phyloP scores from a whole-genome alignment of 140 eudicot genomes.

The Bidens hawaiensis region DNA sequence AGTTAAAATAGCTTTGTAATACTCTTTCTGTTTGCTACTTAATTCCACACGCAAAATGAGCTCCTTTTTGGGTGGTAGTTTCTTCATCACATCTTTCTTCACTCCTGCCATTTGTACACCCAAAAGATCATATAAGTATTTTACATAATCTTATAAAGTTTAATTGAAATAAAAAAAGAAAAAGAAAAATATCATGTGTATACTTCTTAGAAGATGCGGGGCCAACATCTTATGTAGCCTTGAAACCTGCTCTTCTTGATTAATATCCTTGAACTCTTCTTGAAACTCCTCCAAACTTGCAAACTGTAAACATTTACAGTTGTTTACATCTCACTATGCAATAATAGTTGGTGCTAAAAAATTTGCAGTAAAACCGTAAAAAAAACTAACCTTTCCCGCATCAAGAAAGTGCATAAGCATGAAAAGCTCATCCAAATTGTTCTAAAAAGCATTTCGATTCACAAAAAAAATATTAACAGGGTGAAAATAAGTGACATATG shows the following conservation, averaged over 20 bases:
- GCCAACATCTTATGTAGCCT: conserved; percentile 99
- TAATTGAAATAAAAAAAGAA: conserved; percentile 6
- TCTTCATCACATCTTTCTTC: conserved; percentile 98
- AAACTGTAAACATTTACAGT: conserved; percentile 53
- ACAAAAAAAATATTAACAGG: background rate
- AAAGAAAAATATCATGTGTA: conserved; percentile 20
- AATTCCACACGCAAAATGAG: conserved; percentile 92
- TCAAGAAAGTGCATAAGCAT: conserved; percentile 99
- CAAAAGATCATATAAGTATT: background rate
- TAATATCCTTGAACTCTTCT: conserved; percentile 94
- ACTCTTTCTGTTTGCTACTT: conserved; percentile 98
- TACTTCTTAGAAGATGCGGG: conserved; percentile 98
- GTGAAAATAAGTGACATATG: background rate
- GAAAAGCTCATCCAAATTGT: conserved; percentile 98
- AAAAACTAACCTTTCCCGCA: conserved; percentile 90
- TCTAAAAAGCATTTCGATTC: conserved; percentile 46
- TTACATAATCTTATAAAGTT: conserved; percentile 7
- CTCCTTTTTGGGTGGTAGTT: conserved; percentile 95
- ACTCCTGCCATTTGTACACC: conserved; percentile 57
- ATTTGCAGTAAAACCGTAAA: conserved; percentile 23
- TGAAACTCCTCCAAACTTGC: conserved; percentile 94
- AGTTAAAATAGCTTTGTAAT: conserved; percentile 93
- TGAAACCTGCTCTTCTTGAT: conserved; percentile 96
- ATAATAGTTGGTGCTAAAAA: background rate
- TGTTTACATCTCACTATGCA: conserved; percentile 6